Percentiles rank a stretch among this genome's conserved stretches.
Evolutionary conservation across 306 rosid species (phyloP).

Genomic region (Cucurbita ficifolia): DNA sequence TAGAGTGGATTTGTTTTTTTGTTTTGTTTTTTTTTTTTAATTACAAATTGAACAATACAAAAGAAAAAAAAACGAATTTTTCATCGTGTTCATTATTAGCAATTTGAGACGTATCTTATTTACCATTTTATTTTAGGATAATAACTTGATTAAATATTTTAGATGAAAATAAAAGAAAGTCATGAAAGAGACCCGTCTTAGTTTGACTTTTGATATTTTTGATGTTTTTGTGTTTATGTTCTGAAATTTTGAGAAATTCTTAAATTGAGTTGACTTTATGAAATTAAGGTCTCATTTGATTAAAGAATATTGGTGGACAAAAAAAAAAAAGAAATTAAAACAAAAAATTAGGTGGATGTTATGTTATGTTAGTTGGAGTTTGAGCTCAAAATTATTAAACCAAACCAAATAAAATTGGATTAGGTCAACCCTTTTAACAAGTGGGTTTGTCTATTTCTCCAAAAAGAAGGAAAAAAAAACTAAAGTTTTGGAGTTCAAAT

Average conservation of each 20-base stretch:
- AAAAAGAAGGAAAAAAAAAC: not conserved
- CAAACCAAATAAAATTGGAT: not conserved
- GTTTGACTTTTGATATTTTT: no score
- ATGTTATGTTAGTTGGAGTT: not conserved
- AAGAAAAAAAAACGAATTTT: not conserved
- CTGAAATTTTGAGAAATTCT: not conserved
- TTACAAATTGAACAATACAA: not conserved
- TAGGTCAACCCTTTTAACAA: not conserved
- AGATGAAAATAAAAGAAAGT: not conserved
- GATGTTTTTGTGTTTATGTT: not conserved
- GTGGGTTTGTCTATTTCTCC: not conserved
- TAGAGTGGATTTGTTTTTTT: not conserved
- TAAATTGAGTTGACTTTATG: not conserved
- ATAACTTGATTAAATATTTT: not conserved
- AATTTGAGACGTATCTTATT: no score
- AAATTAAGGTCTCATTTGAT: not conserved
- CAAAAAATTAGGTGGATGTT: not conserved
- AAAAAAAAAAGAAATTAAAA: not conserved
- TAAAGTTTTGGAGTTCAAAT: not conserved
- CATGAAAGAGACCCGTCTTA: no score
- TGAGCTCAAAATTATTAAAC: not conserved
- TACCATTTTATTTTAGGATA: no score
- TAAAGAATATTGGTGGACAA: not conserved
- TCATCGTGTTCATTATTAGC: no score
- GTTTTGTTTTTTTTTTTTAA: not conserved